Conservation (phyloP, 768 basidiomycete species). For the Flagelloscypha sp. region DNA sequence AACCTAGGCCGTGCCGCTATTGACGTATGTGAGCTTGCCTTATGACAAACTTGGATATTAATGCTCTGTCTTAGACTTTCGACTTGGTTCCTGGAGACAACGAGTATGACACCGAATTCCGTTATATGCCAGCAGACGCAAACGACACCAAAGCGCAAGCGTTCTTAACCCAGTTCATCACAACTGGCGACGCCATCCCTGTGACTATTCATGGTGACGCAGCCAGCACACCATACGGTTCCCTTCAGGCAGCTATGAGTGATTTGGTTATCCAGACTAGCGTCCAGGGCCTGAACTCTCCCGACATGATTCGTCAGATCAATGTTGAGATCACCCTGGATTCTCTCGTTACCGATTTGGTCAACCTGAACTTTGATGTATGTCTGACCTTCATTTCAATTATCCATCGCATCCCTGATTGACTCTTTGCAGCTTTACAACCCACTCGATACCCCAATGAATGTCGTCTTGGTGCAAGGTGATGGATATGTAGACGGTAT, state of each 20-base stretch:
- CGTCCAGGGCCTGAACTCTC: slow-evolving; percentile 47
- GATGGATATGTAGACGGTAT: slow-evolving; percentile 43
- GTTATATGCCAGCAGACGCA: slow-evolving; percentile 54
- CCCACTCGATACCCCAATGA: slow-evolving; percentile 49
- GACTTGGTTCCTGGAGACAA: slow-evolving; percentile 53
- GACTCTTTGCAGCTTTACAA: slow-evolving; percentile 33
- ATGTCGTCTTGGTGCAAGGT: slow-evolving; percentile 48
- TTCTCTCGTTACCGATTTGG: slow-evolving; percentile 40
- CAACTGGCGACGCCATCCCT: slow-evolving; percentile 36
- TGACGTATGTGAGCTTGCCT: slow-evolving; percentile 28
- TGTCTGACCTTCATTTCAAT: slow-evolving; percentile 13
- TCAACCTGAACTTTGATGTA: slow-evolving; percentile 51
- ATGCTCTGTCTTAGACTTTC: slow-evolving; percentile 32
- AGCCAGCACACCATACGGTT: slow-evolving; percentile 52
- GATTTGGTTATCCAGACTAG: slow-evolving; percentile 43
- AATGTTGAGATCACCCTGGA: slow-evolving; percentile 45
- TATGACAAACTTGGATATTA: background rate
- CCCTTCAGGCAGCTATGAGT: slow-evolving; percentile 46
- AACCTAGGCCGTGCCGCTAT: slow-evolving; percentile 54
- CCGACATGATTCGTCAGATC: slow-evolving; percentile 49
- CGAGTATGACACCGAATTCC: slow-evolving; percentile 49
- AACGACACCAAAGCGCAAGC: slow-evolving; percentile 60
- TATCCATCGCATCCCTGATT: background rate
- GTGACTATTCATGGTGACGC: slow-evolving; percentile 54
- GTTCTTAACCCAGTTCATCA: slow-evolving; percentile 56